Base-by-base conservation (phyloP, 495 filamentous ascomycete genomes). In the Xylaria flabelliformis region DNA sequence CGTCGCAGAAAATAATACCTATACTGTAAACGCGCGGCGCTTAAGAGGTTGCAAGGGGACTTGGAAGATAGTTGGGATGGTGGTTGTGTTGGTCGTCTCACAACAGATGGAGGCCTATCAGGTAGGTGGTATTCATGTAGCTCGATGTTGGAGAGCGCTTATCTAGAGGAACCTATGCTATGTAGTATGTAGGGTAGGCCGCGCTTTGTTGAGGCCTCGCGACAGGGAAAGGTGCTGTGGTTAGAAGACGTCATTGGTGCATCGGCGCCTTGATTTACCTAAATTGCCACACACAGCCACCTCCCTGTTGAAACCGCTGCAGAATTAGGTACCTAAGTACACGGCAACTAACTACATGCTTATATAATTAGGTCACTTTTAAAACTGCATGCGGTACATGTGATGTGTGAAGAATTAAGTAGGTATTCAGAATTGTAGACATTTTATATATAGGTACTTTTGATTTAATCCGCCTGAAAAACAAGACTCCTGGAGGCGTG, bases 221-320 rank as follows among this genome's bases (percentile, higher is more conserved):
- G 9, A 4, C 9, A 15, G 24, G 61, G 4, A 64, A 39, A 39
- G 59, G 34, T 63, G 59, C 59, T 63, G 59, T 21, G 21, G 39
- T 26, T 15, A 44, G 19, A 44, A 44, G 61, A 64, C 61, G 61
- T 64, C 61, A 64, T 64, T 64, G 39, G 61, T 64, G 36, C 21
- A 10, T 10, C n/a, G 17, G 58, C 53, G 53, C 53, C 36, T 8
- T 39, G 36, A 8, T 26, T 58, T n/a, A n/a, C n/a, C n/a, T n/a
- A n/a, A n/a, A 58, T 58, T 12, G 53, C 24, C 53, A 58, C 12
- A 39, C 32, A 6, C 17, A 39, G 36, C 36, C 36, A 61, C 12
- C 26, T 12, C 53, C 53, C 53, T 56, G 53, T 56, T 26, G 26
- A 32, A 56, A 15, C 51, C 13, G 13, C 42, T 42, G 39, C 39